phyloP scores from a whole-genome alignment of 2,329 filamentous ascomycete species.

The Knufia petricola region DNA sequence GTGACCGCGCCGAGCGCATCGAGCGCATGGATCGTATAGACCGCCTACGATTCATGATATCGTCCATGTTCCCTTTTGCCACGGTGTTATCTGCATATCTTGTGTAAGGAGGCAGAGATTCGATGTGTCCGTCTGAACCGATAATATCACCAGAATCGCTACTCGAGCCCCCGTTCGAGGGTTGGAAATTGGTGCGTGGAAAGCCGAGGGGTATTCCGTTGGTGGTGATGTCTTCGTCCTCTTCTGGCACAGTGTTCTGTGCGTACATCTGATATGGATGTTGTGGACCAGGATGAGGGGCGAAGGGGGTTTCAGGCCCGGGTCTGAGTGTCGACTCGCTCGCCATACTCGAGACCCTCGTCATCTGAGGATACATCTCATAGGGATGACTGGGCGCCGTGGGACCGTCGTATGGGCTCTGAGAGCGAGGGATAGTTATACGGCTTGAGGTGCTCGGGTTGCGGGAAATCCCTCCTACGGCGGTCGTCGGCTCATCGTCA shows the following conservation, averaged over 20 bases:
- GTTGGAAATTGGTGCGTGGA: constrained; percentile 54
- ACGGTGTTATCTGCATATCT: constrained; percentile 71
- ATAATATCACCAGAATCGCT: constrained; percentile 83
- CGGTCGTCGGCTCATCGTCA: constrained; percentile 26
- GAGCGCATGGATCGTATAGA: not conserved
- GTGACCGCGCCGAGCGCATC: too few species aligned
- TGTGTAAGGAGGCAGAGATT: constrained; percentile 85
- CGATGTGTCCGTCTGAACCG: constrained; percentile 76
- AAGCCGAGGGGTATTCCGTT: constrained; percentile 58
- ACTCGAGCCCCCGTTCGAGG: constrained; percentile 65
- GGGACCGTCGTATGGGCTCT: constrained; percentile 60
- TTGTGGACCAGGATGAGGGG: constrained; percentile 53
- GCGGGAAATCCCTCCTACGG: constrained; percentile 29
- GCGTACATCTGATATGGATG: constrained; percentile 83
- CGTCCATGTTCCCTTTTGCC: constrained; percentile 39
- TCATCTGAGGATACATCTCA: constrained; percentile 65
- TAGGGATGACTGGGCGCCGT: constrained; percentile 75
- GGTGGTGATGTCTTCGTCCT: constrained; percentile 30
- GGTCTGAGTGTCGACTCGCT: constrained; percentile 59
- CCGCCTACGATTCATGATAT: constrained; percentile 11
- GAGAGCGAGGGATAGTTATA: constrained; percentile 36
- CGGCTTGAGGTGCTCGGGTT: constrained; percentile 37
- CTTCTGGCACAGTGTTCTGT: constrained; percentile 61
- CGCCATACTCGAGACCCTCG: constrained; percentile 55
- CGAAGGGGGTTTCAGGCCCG: constrained; percentile 46